These are phyloP conservation scores for Cercospora brassicicola DNA, from an alignment of 2,329 filamentous ascomycete species.

Conservation along the genomic window DNA sequence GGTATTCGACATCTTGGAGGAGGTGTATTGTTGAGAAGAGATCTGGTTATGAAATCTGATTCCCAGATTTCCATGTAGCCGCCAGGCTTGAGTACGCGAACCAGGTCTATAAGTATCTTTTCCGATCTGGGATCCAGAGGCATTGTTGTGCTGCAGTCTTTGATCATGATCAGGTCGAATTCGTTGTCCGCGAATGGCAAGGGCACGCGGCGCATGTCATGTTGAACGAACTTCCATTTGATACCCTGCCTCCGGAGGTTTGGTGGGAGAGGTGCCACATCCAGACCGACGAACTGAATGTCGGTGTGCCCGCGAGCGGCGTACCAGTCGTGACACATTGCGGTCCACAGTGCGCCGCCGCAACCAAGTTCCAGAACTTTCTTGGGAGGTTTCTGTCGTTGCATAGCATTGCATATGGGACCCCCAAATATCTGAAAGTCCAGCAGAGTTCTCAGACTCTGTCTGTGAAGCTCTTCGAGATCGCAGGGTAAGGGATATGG, in stretches of 20 bases:
- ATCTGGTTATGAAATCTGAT: conserved; percentile 78
- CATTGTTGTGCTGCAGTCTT: conserved; percentile 74
- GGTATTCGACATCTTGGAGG: conserved; percentile 58
- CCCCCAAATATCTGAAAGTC: conserved; percentile 78
- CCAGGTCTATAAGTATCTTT: conserved; percentile 66
- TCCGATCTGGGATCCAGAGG: conserved; percentile 57
- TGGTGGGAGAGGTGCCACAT: conserved; percentile 72
- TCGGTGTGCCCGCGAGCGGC: conserved; percentile 64
- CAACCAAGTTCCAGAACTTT: conserved; percentile 85
- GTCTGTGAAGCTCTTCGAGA: conserved; percentile 80
- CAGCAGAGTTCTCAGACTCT: conserved; percentile 79
- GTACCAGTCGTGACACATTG: conserved; percentile 80
- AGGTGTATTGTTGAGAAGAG: conserved; percentile 75
- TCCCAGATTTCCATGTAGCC: conserved; percentile 89
- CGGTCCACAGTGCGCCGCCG: conserved; percentile 85
- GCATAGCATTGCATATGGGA: conserved; percentile 70
- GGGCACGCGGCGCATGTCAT: conserved; percentile 74
- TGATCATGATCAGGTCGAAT: conserved; percentile 86
- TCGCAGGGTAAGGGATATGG: conserved; percentile 87
- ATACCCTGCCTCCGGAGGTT: conserved; percentile 69
- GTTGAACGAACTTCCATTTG: conserved; percentile 84
- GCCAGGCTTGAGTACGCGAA: conserved; percentile 73
- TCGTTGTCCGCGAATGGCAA: conserved; percentile 76
- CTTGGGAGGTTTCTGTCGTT: conserved; percentile 66
- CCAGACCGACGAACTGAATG: conserved; percentile 78